Evolutionary conservation across 2,329 filamentous ascomycete species (phyloP).

Genomic region (Sordariomycetes sp.): DNA sequence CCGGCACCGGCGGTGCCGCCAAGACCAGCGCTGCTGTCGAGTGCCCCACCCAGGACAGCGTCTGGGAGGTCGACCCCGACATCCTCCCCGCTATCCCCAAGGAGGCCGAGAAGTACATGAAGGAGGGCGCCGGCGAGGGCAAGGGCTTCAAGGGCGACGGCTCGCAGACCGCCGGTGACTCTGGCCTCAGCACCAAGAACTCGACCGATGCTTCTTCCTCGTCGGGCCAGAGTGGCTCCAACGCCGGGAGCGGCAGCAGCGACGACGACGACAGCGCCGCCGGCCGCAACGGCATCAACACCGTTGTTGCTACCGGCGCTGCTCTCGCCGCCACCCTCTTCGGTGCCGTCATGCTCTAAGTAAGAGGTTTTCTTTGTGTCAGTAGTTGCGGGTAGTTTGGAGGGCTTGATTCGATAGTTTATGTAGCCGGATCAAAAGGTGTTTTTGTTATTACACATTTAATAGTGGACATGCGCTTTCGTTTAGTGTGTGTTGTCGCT

Average conservation of each 20-base stretch:
- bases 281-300: conserved; percentile 9
- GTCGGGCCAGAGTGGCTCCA: conserved; percentile 3
- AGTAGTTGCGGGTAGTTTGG: neutral
- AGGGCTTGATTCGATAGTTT: neutral
- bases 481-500: neutral
- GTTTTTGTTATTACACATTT: neutral
- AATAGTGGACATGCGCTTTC: neutral
- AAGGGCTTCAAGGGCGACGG: conserved; percentile 38
- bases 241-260: conserved; percentile 11
- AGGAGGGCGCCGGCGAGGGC: conserved; percentile 35
- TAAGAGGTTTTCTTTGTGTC: neutral
- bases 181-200: conserved; percentile 31
- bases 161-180: conserved; percentile 36
- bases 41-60: conserved; percentile 33
- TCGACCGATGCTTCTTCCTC: conserved; percentile 15
- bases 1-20: conserved; percentile 33
- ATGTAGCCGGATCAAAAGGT: neutral
- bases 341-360: conserved; percentile 25
- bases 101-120: conserved; percentile 37
- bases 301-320: conserved; percentile 20
- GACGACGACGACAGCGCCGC: conserved; percentile 8
- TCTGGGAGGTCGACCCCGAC: conserved; percentile 38
- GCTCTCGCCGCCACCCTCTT: conserved; percentile 22
- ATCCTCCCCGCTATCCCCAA: conserved; percentile 37
- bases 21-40: conserved; percentile 29